Conservation (phyloP, 768 basidiomycete genomes). For the Leccinum truebloodii region DNA sequence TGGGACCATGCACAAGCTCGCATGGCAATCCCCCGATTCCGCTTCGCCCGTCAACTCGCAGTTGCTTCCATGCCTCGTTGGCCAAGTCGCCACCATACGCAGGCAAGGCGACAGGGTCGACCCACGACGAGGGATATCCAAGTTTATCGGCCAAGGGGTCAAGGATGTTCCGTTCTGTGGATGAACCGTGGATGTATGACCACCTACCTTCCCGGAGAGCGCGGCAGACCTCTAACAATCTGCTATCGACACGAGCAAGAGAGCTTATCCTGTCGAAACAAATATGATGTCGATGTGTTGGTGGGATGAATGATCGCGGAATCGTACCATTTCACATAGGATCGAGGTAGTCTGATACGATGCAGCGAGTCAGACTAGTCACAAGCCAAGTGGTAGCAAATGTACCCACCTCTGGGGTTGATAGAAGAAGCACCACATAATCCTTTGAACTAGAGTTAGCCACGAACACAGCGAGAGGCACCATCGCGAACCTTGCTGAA, state of each 20-base stretch:
- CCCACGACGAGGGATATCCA: conserved; percentile 62
- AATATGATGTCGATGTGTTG: not conserved
- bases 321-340: conserved; percentile 63
- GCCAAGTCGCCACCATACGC: conserved; percentile 60
- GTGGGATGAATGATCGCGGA: not conserved
- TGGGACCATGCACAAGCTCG: conserved; percentile 67
- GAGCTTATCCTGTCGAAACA: conserved; percentile 53
- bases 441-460: conserved; percentile 42
- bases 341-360: conserved; percentile 37
- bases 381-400: not conserved
- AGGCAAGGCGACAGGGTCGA: conserved; percentile 58
- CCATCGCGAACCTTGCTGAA: conserved; percentile 61
- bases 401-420: conserved; percentile 59
- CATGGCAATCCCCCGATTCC: conserved; percentile 75
- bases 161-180: conserved; percentile 42
- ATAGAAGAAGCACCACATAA: conserved; percentile 91
- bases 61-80: conserved; percentile 50
- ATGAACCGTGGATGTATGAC: conserved; percentile 55
- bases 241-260: conserved; percentile 65
- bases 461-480: not conserved
- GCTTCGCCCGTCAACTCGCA: conserved; percentile 53
- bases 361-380: conserved; percentile 5
- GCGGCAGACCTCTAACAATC: conserved; percentile 55
- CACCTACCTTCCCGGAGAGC: conserved; percentile 54
- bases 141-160: conserved; percentile 52